A percentile compares a stretch with the other conserved stretches of the same genome.
Conservation (phyloP, 805 yeast species). For the Ogataea pignaliae region DNA sequence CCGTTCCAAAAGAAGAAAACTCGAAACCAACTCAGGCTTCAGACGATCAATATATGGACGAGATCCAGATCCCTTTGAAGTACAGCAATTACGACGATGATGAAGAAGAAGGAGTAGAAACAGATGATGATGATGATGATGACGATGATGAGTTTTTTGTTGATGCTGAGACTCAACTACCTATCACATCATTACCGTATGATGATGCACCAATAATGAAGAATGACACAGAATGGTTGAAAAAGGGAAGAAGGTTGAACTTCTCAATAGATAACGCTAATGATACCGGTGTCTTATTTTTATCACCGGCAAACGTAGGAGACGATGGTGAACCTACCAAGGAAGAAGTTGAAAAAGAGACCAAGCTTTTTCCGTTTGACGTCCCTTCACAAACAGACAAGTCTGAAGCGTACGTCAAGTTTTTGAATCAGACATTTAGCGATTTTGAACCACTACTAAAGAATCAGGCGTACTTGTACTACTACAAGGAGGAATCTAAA, state of each 20-base stretch:
- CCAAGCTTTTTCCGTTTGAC: constrained; percentile 38
- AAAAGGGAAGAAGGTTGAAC: constrained; percentile 33
- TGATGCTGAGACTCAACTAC: constrained; percentile 22
- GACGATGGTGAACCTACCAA: not conserved
- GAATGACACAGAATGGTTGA: constrained; percentile 30
- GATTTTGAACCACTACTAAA: constrained; percentile 46
- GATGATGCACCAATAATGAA: constrained; percentile 30
- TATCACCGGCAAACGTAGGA: constrained; percentile 21
- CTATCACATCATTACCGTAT: constrained; percentile 30
- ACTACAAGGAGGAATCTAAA: constrained; percentile 18
- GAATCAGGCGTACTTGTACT: constrained; percentile 36
- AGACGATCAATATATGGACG: constrained; percentile 13
- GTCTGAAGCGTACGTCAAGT: constrained; percentile 39
- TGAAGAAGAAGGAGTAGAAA: constrained; percentile 13
- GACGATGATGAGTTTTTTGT: constrained; percentile 19
- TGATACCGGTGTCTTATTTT: constrained; percentile 37
- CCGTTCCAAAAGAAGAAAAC: not conserved
- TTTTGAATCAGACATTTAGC: constrained; percentile 47
- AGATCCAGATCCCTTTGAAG: constrained; percentile 9
- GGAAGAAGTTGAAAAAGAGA: constrained; percentile 30
- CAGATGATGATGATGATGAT: constrained; percentile 11
- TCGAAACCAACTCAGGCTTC: not conserved
- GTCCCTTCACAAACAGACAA: constrained; percentile 34
- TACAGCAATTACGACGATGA: constrained; percentile 15
- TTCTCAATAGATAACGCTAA: constrained; percentile 45